Percentiles rank a stretch among this genome's conserved stretches.
These are phyloP conservation scores for Sungouiella blattae DNA, from an alignment of 805 yeast species.

Conservation along the genomic window DNA sequence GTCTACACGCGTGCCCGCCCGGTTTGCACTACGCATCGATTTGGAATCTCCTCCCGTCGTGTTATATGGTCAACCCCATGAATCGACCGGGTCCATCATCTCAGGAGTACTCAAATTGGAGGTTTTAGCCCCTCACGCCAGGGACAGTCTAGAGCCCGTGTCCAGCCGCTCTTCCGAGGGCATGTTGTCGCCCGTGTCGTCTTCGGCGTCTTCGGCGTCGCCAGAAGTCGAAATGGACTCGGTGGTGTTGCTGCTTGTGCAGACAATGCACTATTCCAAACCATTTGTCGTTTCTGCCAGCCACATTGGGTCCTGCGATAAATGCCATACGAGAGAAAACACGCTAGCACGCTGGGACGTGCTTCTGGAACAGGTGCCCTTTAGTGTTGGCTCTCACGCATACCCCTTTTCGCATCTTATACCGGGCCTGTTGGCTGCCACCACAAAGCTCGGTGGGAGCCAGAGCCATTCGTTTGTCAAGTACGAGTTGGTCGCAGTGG, in stretches of 20 bases:
- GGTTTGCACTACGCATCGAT: conserved; percentile 50
- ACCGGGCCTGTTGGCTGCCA: conserved; percentile 86
- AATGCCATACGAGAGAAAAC: conserved; percentile 53
- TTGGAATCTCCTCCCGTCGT: conserved; percentile 91
- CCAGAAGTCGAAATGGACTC: conserved; percentile 50
- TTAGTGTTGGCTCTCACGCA: conserved; percentile 69
- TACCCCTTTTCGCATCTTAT: conserved; percentile 89
- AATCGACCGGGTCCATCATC: conserved; percentile 80
- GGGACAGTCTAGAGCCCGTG: too few relatives aligned
- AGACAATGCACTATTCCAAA: conserved; percentile 59
- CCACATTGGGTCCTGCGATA: conserved; percentile 48
- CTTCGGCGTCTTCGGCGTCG: conserved; percentile 3
- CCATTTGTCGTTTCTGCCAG: conserved; percentile 61
- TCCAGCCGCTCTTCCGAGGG: too few relatives aligned
- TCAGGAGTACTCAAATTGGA: conserved; percentile 70
- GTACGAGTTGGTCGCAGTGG: conserved; percentile 72
- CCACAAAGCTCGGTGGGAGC: conserved; percentile 59
- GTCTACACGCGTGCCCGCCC: conserved; percentile 12
- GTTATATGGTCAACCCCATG: conserved; percentile 73
- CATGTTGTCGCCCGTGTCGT: conserved; percentile 5
- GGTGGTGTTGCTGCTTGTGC: conserved; percentile 68
- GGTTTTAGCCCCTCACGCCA: conserved; percentile 10
- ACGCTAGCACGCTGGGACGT: conserved; percentile 89
- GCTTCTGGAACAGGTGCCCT: conserved; percentile 52
- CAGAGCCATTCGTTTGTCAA: conserved; percentile 50